Evolutionary conservation across 768 basidiomycete species (phyloP), one percentile per base, ranked within the genome.

Genomic region (Rhodotorula paludigena): DNA sequence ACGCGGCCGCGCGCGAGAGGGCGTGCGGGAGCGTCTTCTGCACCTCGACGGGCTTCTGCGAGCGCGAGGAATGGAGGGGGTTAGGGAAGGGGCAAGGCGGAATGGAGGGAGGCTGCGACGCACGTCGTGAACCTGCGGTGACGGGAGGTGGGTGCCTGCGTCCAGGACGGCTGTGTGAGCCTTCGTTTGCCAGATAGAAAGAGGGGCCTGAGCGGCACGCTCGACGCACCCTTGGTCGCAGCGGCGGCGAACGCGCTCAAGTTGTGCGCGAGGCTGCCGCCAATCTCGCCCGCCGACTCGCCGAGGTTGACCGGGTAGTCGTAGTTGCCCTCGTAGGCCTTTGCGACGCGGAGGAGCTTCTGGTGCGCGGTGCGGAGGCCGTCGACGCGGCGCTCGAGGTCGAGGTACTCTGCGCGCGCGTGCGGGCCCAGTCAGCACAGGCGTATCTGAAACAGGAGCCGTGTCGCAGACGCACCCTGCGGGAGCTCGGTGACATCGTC

Each of bases 11-110:
- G 57, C 96, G 88, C 28, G 86, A 83, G 59, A 98, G 84, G 0
- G 96, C 94, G 74, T 98, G 96, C 0, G 96, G 90, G 59, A 98
- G 87, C 1, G 96, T 98, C 85, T 98, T 98, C 82, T 92, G 92
- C 74, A 87, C 87, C 35, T 79, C 32, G 3, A 85, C 81, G 0
- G 85, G 79, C 51, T 85, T 75, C 28, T 87, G 75, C 16, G 64
- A 85, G 6, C 84, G 79, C 0, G 32, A 18, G 36, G 11, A n/a
- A 47, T 36, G n/a, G 33, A 9, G 47, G 47, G 60, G 28, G 53
- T 35, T 57, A 44, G 39, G 39, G 15, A 38, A 1, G 28, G 35
- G 35, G n/a, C 35, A 45, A 25, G 9, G 58, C 3, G 36, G 15
- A 25, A 32, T 51, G 25, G 47, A 48, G 59, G 33, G 14, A 35